These are phyloP conservation scores for Endoconidiophora laricicola DNA, from an alignment of 2,329 filamentous ascomycete genomes.

Conservation along the genomic window DNA sequence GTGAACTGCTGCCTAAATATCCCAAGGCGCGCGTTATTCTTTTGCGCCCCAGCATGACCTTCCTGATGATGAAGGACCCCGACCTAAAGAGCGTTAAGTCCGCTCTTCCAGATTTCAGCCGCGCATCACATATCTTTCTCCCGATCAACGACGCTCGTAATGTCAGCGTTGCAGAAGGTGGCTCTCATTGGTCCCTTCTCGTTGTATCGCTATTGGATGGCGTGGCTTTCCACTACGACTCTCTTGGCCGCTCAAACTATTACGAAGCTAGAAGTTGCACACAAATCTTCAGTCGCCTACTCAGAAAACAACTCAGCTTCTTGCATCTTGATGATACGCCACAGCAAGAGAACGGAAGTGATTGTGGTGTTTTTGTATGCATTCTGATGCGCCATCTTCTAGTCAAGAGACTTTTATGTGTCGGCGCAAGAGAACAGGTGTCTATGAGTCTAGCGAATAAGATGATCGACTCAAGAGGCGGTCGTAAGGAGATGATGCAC, in stretches of 20 bases:
- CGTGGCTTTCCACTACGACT: constrained; percentile 94
- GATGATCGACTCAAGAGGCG: constrained; percentile 62
- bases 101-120: constrained; percentile 64
- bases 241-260: constrained; percentile 58
- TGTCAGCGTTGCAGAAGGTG: constrained; percentile 64
- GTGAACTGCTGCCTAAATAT: constrained; percentile 65
- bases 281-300: constrained; percentile 49
- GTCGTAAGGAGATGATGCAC: constrained; percentile 76
- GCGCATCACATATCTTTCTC: constrained; percentile 82
- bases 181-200: constrained; percentile 86
- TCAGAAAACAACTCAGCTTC: constrained; percentile 54
- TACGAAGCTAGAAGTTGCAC: constrained; percentile 55
- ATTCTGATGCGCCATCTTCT: constrained; percentile 90
- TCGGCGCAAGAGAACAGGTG: constrained; percentile 69
- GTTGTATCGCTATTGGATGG: constrained; percentile 79
- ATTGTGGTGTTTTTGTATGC: constrained; percentile 94
- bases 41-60: constrained; percentile 81
- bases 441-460: constrained; percentile 86
- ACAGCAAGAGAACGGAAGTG: constrained; percentile 79
- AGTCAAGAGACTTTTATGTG: constrained; percentile 62
- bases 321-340: constrained; percentile 72
- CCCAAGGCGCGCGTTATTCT: constrained; percentile 77
- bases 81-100: constrained; percentile 39
- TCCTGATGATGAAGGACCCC: constrained; percentile 66
- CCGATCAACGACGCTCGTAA: constrained; percentile 83